A percentile compares a stretch with the other conserved stretches of the same genome.
Conservation (phyloP, 371 early-diverging fungal species). For the Umbelopsis sp. region DNA sequence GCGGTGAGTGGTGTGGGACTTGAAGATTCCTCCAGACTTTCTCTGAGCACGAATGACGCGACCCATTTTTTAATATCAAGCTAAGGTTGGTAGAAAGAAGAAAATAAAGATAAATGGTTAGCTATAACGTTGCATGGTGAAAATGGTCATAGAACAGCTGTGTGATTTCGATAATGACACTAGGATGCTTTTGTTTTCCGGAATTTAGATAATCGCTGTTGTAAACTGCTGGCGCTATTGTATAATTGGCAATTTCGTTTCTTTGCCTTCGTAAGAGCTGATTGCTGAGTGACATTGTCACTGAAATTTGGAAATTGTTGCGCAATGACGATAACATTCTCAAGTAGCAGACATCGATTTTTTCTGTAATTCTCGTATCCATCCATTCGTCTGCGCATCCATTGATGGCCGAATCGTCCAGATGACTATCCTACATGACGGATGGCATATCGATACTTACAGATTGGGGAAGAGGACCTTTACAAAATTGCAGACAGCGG, state of each 20-base stretch:
- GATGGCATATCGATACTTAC: slow-evolving; percentile 7
- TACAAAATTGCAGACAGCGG: not conserved
- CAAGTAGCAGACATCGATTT: not conserved
- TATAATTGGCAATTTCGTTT: no score
- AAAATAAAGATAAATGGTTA: not conserved
- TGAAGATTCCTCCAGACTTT: slow-evolving; percentile 94
- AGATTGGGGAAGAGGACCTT: slow-evolving; percentile 13
- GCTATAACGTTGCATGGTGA: not conserved
- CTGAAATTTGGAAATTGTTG: not conserved
- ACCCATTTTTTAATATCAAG: slow-evolving; percentile 24
- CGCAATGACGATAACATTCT: no score
- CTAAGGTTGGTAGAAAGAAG: not conserved
- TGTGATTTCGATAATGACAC: not conserved
- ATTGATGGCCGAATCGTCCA: not conserved
- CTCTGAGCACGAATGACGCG: slow-evolving; percentile 30
- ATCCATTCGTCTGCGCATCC: slow-evolving; percentile 20
- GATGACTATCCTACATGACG: not conserved
- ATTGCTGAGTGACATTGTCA: no score
- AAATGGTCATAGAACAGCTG: no score
- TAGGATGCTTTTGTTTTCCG: no score
- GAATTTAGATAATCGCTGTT: no score
- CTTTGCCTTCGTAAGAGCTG: no score
- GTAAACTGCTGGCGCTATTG: no score
- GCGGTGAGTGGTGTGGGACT: slow-evolving; percentile 93
- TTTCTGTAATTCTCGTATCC: slow-evolving; percentile 20